Evolutionary conservation across 441 rosid species (phyloP), one percentile per base, ranked within the genome.

Genomic region (Populus hybrid): DNA sequence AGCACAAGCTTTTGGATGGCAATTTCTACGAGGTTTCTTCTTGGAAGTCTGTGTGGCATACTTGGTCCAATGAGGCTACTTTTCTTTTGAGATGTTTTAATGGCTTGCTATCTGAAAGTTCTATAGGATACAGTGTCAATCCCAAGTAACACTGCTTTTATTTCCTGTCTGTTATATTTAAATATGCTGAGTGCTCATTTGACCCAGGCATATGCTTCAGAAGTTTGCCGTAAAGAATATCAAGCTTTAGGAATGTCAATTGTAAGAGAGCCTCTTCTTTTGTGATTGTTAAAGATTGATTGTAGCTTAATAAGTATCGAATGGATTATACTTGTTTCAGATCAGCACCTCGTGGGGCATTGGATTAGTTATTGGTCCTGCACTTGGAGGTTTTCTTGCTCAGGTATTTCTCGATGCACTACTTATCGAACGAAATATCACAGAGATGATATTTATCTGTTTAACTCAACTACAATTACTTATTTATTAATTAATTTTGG

Each of bases 311-410:
- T 14, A 46, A 46, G 57, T 50, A 50, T 14, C 18, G 7, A 50
- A 50, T 50, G 57, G 57, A 50, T 50, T 50, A 16, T 50, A 24
- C 24, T 23, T 54, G 34, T 65, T 76, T 68, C 81, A 86, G 89
- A 73, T 88, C 61, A 85, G 87, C 80, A 82, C 89, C 69, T 79
- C 91, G 24, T 88, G 91, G 89, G 91, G 89, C 46, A 78, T 85
- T 46, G 89, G 89, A 57, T 77, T 88, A 72, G 83, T 88, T 74
- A 77, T 88, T 30, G 91, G 91, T 75, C 91, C 91, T 23, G 88
- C 89, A 70, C 66, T 88, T 34, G 91, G 91, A 77, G 91, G 91
- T 34, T 87, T 84, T 77, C 83, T 88, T 68, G 87, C 91, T 8
- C 88, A 81, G 91, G 91, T 84, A 80, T 20, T 74, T 73, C 73